phyloP scores from a whole-genome alignment of 2,329 filamentous ascomycete species.

The Amylocarpus encephaloides region DNA sequence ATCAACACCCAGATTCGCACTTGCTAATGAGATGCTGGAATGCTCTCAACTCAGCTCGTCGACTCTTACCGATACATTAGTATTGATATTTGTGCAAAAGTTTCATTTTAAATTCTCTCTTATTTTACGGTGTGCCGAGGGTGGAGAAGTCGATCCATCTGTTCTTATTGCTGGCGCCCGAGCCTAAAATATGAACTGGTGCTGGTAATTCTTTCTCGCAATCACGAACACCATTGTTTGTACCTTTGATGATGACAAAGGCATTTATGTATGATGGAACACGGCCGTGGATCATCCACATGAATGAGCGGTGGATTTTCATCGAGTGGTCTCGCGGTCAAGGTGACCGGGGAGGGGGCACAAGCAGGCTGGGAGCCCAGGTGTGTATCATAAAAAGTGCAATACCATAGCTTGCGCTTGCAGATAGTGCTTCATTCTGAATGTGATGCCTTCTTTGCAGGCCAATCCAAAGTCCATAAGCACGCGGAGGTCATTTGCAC shows the following conservation, averaged over 20 bases:
- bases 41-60: conserved; percentile 23
- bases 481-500: too few relatives aligned
- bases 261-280: too few relatives aligned
- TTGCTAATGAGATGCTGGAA: conserved; percentile 28
- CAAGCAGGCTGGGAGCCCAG: too few relatives aligned
- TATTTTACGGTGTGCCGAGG: not conserved
- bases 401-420: not conserved
- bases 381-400: too few relatives aligned
- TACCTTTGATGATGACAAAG: too few relatives aligned
- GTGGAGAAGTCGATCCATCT: not conserved
- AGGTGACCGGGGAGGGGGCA: too few relatives aligned
- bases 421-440: not conserved
- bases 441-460: too few relatives aligned
- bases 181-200: conserved; percentile 14
- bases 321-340: too few relatives aligned
- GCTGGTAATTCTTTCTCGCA: not conserved
- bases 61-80: conserved; percentile 8
- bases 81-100: conserved; percentile 7
- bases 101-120: conserved; percentile 13
- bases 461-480: too few relatives aligned
- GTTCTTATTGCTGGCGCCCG: conserved; percentile 20
- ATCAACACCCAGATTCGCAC: conserved; percentile 9
- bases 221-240: conserved; percentile 3
- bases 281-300: too few relatives aligned
- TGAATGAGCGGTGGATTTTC: too few relatives aligned